Evolutionary conservation across 495 filamentous ascomycete species (phyloP).

Genomic region (Penicillium pancosmium): DNA sequence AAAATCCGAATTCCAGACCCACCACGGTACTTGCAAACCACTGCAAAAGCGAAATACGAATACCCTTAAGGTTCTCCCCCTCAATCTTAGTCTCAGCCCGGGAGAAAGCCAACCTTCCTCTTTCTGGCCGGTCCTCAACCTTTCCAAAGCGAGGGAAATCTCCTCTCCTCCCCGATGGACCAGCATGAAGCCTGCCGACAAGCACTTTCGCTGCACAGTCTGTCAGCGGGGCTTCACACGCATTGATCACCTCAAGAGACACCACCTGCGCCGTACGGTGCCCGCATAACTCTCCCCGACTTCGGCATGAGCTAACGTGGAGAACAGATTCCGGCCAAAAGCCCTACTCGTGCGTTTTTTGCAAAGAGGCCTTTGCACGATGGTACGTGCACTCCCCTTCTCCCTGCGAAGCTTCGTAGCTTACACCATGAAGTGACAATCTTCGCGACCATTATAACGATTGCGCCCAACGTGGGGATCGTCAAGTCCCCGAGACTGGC

Average conservation of each 20-base stretch:
- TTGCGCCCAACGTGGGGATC: constrained; percentile 45
- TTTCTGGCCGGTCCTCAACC: neutral
- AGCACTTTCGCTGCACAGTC: constrained; percentile 50
- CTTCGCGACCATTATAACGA: constrained; percentile 50
- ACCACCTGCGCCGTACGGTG: constrained; percentile 49
- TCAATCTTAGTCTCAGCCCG: neutral
- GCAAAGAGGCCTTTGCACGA: constrained; percentile 48
- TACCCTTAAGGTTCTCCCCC: neutral
- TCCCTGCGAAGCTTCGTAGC: neutral
- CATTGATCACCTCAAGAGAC: constrained; percentile 52
- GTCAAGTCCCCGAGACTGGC: constrained; percentile 47
- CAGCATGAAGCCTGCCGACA: constrained; percentile 46
- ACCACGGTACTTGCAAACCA: neutral
- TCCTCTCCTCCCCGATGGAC: constrained; percentile 42
- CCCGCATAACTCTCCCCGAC: constrained; percentile 15
- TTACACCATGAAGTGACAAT: constrained; percentile 39
- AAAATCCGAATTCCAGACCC: neutral
- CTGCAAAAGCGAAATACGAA: constrained; percentile 2
- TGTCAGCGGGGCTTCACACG: constrained; percentile 53
- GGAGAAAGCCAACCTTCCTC: too few relatives aligned
- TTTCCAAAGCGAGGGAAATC: neutral
- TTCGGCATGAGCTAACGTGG: constrained; percentile 21
- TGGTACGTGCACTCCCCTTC: constrained; percentile 33
- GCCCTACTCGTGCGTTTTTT: constrained; percentile 50
- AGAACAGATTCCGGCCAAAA: constrained; percentile 47